These are phyloP conservation scores for Hyphopichia fennica DNA, from an alignment of 1,139 yeast species.

Conservation along the genomic window DNA sequence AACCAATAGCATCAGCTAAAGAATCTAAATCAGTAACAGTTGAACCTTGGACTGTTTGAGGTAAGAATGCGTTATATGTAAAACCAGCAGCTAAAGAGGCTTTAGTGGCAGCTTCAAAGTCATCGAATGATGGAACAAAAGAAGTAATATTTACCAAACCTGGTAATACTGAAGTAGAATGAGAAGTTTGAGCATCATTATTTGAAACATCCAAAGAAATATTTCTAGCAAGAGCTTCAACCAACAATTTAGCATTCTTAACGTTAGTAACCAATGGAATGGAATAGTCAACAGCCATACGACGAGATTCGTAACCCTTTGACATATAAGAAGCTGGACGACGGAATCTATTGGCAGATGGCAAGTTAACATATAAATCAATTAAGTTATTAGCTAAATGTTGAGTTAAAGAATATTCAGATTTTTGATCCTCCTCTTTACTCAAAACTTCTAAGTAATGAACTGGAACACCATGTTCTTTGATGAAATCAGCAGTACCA, in stretches of 20 bases:
- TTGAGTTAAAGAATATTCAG: conserved; percentile 93
- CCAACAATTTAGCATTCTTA: conserved; percentile 92
- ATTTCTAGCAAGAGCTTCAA: conserved; percentile 85
- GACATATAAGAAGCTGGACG: conserved; percentile 98
- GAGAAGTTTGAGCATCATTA: conserved; percentile 90
- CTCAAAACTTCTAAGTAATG: conserved; percentile 89
- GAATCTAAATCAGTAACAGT: conserved; percentile 64
- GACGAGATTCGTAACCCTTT: conserved; percentile 96
- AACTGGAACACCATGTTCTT: conserved; percentile 92
- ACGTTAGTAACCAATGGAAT: conserved; percentile 97
- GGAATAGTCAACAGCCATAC: conserved; percentile 99
- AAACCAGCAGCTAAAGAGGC: conserved; percentile 83
- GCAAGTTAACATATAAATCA: conserved; percentile 93
- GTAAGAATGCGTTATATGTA: conserved; percentile 80
- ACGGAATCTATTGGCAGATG: conserved; percentile 95
- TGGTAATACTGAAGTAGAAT: conserved; percentile 77
- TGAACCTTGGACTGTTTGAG: conserved; percentile 65
- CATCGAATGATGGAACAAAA: conserved; percentile 69
- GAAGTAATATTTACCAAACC: conserved; percentile 85
- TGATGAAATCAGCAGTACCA: conserved; percentile 97
- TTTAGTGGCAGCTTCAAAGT: conserved; percentile 67
- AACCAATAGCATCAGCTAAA: conserved; percentile 61
- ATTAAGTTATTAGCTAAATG: conserved; percentile 96
- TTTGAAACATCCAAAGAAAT: conserved; percentile 67
- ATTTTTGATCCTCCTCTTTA: conserved; percentile 74